Evolutionary conservation across 352 stramenopile species (phyloP).

Genomic region (Pythium volutum): DNA sequence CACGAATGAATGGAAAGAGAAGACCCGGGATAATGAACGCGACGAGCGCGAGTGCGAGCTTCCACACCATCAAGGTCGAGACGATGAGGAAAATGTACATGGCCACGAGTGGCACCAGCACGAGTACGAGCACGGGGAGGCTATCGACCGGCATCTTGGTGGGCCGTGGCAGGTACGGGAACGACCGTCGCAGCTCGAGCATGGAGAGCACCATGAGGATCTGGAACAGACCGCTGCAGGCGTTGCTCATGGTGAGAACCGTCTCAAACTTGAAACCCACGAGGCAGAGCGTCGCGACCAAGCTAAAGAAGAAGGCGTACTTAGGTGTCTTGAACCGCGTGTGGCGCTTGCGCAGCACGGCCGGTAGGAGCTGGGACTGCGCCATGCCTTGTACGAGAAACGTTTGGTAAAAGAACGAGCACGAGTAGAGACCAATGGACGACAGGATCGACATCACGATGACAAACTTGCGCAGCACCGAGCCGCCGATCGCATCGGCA

Average conservation of each 20-base stretch:
- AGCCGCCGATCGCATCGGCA: slow-evolving; percentile 38
- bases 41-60: slow-evolving; percentile 5
- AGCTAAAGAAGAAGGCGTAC: background rate
- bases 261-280: background rate
- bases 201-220: slow-evolving; percentile 1
- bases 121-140: background rate
- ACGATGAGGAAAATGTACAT: slow-evolving; percentile 4
- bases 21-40: slow-evolving; percentile 11
- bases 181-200: slow-evolving; percentile 54
- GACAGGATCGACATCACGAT: slow-evolving; percentile 7
- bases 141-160: slow-evolving; percentile 17
- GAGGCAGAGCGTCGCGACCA: background rate
- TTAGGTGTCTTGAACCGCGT: background rate
- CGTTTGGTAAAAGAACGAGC: background rate
- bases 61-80: slow-evolving; percentile 3
- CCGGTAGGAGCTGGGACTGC: background rate
- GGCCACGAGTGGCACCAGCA: background rate
- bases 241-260: background rate
- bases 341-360: background rate
- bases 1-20: slow-evolving; percentile 2
- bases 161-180: slow-evolving; percentile 38
- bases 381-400: slow-evolving; percentile 2
- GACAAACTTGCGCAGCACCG: slow-evolving; percentile 67
- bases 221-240: background rate
- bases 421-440: background rate